Evolutionary conservation across 352 stramenopile genomes (phyloP).

Genomic region (Globisporangium emineosum): DNA sequence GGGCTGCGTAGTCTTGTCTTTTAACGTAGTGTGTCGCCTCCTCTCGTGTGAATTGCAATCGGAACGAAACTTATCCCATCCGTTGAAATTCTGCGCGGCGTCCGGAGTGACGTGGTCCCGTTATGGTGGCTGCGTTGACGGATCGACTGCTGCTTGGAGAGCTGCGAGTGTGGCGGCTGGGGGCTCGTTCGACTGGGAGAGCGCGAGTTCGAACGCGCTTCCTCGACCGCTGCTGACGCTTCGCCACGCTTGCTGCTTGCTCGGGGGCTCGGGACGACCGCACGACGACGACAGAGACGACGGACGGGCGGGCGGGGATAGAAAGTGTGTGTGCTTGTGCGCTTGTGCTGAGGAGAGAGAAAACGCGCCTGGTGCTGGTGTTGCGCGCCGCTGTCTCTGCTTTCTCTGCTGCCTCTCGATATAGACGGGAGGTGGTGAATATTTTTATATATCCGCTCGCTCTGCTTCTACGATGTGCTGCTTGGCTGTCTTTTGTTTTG

Average conservation of each 20-base stretch:
- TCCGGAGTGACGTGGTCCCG: constrained; percentile 21
- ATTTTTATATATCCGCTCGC: not conserved
- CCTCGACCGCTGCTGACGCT: constrained; percentile 9
- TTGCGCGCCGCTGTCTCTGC: not conserved
- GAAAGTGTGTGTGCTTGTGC: not conserved
- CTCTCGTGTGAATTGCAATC: constrained; percentile 25
- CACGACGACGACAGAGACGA: constrained; percentile 3
- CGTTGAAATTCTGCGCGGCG: constrained; percentile 23
- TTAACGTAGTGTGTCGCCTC: constrained; percentile 16
- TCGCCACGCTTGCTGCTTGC: constrained; percentile 14
- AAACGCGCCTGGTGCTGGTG: not conserved
- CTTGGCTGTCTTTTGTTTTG: constrained; percentile 6
- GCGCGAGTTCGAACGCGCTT: constrained; percentile 2
- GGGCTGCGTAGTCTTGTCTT: not conserved
- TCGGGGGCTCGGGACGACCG: constrained; percentile 8
- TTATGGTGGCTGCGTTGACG: constrained; percentile 19
- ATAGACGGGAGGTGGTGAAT: constrained; percentile 5
- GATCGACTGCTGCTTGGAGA: not conserved
- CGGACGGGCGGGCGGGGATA: not conserved
- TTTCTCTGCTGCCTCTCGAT: constrained; percentile 1
- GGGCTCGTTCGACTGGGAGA: not conserved
- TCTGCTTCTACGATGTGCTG: not conserved
- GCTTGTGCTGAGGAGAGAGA: not conserved
- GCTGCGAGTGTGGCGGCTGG: not conserved
- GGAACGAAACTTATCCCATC: constrained; percentile 41